A percentile compares a stretch with the other conserved stretches of the same genome.
Evolutionary conservation across 192 early-diverging fungal genomes (phyloP).

Genomic region (Phlyctochytrium bullatum): DNA sequence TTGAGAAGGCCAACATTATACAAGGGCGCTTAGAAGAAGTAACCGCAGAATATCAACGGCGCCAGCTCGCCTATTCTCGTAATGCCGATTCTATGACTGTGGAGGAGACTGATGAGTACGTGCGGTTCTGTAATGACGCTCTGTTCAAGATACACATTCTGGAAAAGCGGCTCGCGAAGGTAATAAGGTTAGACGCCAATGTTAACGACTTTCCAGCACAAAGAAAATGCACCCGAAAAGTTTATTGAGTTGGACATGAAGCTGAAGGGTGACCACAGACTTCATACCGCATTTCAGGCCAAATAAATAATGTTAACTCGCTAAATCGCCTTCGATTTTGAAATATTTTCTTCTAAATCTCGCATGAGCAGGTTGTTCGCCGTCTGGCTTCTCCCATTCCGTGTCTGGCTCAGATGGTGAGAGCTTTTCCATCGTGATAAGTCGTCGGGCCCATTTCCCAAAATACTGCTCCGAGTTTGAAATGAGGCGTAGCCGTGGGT

Average conservation of each 20-base stretch:
- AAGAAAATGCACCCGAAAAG: slow-evolving; percentile 49
- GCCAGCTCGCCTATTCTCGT: slow-evolving; percentile 50
- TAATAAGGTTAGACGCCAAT: slow-evolving; percentile 8
- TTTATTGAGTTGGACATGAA: slow-evolving; percentile 50
- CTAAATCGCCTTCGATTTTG: too few relatives aligned
- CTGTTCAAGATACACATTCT: slow-evolving; percentile 59
- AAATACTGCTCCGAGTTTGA: slow-evolving; percentile 95
- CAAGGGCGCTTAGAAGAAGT: slow-evolving; percentile 55
- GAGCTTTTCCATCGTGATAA: slow-evolving; percentile 95
- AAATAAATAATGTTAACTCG: too few relatives aligned
- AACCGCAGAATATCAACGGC: slow-evolving; percentile 51
- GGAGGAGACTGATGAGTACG: slow-evolving; percentile 60
- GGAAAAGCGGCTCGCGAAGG: slow-evolving; percentile 61
- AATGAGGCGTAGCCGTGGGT: slow-evolving; percentile 75
- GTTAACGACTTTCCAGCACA: slow-evolving; percentile 35
- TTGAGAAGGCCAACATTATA: slow-evolving; percentile 61
- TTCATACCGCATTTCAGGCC: slow-evolving; percentile 27
- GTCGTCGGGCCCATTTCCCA: slow-evolving; percentile 84
- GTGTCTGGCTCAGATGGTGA: slow-evolving; percentile 26
- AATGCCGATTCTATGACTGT: slow-evolving; percentile 59
- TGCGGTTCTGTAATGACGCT: slow-evolving; percentile 57
- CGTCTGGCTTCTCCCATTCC: slow-evolving; percentile 7
- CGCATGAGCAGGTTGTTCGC: not conserved
- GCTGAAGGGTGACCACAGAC: slow-evolving; percentile 42
- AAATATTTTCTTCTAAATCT: slow-evolving; percentile 8